Evolutionary conservation across 2,329 filamentous ascomycete species (phyloP).

Genomic region (Diplodia scrobiculata): DNA sequence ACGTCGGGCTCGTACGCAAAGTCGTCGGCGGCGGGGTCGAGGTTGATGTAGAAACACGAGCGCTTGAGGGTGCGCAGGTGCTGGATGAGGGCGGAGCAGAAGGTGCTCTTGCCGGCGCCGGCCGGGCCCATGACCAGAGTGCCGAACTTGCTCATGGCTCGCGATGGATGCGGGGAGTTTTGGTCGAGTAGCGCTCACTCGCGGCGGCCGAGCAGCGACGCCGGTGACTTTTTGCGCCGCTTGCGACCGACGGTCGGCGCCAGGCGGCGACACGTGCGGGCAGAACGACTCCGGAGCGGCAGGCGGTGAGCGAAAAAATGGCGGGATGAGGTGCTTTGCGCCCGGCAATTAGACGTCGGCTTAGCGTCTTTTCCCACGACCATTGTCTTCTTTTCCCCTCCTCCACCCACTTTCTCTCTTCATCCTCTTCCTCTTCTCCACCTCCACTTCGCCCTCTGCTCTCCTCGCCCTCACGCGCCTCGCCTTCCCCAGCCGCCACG

Average conservation of each 20-base stretch:
- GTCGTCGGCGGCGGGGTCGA: constrained; percentile 91
- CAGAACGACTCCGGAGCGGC: constrained; percentile 7
- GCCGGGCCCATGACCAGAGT: constrained; percentile 95
- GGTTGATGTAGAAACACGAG: constrained; percentile 97
- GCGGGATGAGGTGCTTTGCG: constrained; percentile 26
- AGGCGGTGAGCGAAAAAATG: constrained; percentile 18
- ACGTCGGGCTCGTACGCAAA: constrained; percentile 91
- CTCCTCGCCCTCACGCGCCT: background rate
- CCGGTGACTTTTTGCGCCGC: constrained; percentile 26
- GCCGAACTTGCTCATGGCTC: constrained; percentile 86
- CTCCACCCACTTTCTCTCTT: constrained; percentile 33
- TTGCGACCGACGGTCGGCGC: constrained; percentile 5
- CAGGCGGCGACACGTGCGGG: constrained; percentile 19
- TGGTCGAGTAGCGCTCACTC: background rate
- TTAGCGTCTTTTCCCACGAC: constrained; percentile 12
- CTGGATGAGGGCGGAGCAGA: constrained; percentile 89
- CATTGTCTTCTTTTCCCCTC: constrained; percentile 33
- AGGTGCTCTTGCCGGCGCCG: constrained; percentile 95
- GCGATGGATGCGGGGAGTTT: constrained; percentile 22
- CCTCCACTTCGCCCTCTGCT: constrained; percentile 15
- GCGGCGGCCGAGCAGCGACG: background rate
- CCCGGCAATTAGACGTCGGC: constrained; percentile 26
- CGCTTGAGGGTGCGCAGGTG: constrained; percentile 87
- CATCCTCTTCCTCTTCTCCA: constrained; percentile 32
- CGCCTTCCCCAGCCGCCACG: constrained; percentile 2